phyloP scores from a whole-genome alignment of 768 basidiomycete genomes.

The Mrakia blollopis region DNA sequence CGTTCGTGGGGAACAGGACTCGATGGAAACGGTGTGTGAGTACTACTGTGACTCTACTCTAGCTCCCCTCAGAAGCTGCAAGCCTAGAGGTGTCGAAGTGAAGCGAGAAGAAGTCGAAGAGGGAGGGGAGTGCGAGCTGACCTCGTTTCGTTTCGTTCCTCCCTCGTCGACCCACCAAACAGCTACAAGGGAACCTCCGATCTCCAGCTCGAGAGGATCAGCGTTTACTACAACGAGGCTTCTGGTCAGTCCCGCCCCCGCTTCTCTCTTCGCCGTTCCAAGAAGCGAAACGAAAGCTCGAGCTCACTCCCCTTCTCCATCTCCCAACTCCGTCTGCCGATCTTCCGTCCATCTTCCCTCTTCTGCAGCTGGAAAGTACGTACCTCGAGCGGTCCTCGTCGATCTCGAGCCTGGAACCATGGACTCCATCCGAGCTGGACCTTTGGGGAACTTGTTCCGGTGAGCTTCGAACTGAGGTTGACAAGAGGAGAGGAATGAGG shows the following conservation, averaged over 20 bases:
- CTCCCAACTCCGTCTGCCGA: too few relatives aligned
- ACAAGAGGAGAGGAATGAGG: conserved; percentile 92
- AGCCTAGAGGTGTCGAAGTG: too few relatives aligned
- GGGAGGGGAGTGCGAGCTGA: background rate
- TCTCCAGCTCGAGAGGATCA: conserved; percentile 88
- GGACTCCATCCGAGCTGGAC: conserved; percentile 50
- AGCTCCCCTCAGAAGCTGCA: background rate
- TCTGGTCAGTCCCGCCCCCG: conserved; percentile 47
- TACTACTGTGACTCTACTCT: background rate
- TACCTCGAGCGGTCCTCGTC: conserved; percentile 93
- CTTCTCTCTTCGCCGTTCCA: too few relatives aligned
- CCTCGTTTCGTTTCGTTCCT: background rate
- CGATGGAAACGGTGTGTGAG: conserved; percentile 70
- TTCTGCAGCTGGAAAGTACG: conserved; percentile 72
- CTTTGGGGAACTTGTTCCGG: conserved; percentile 64
- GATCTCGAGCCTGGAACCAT: conserved; percentile 89
- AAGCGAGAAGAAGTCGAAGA: background rate
- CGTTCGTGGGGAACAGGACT: conserved; percentile 62
- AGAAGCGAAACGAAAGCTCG: background rate
- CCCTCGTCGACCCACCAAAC: background rate
- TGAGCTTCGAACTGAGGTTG: conserved; percentile 59
- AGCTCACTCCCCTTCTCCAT: too few relatives aligned
- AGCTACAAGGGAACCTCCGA: conserved; percentile 86
- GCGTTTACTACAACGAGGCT: conserved; percentile 96
- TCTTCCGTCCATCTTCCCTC: background rate